A percentile compares a stretch with the other conserved stretches of the same genome.
Conservation (phyloP, 2,329 filamentous ascomycete species). For the Escovopsis sp. region DNA sequence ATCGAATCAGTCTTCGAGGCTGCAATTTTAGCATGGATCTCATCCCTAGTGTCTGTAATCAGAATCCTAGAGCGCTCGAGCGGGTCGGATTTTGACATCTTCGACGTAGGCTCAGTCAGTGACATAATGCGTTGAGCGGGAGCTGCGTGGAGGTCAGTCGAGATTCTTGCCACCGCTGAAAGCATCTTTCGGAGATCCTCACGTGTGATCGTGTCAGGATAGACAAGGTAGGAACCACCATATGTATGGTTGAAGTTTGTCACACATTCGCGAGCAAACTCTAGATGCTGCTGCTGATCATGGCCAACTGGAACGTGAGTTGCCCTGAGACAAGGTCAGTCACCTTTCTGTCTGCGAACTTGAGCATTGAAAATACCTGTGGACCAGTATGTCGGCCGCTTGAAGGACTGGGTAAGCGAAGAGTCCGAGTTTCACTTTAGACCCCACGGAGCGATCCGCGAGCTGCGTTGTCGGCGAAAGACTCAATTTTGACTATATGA, state of each 20-base stretch:
- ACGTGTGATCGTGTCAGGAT: conserved; percentile 61
- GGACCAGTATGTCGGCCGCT: conserved; percentile 83
- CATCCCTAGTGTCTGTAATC: conserved; percentile 53
- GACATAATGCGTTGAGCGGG: conserved; percentile 82
- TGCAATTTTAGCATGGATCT: conserved; percentile 55
- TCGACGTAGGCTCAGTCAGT: conserved; percentile 56
- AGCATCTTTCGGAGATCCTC: conserved; percentile 8
- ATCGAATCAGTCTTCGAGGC: conserved; percentile 61
- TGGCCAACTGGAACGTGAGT: conserved; percentile 96
- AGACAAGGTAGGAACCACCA: conserved; percentile 43
- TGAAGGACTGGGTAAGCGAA: conserved; percentile 95
- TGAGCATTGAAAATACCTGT: conserved; percentile 34
- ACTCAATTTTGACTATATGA: conserved; percentile 39
- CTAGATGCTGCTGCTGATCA: conserved; percentile 85
- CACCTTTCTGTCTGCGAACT: neutral
- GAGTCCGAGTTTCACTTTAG: conserved; percentile 63
- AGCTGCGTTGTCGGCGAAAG: conserved; percentile 42
- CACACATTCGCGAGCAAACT: conserved; percentile 77
- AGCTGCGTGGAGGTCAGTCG: conserved; percentile 27
- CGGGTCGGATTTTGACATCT: conserved; percentile 87
- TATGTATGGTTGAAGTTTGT: conserved; percentile 74
- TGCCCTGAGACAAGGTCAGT: conserved; percentile 32
- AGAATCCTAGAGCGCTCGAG: conserved; percentile 63
- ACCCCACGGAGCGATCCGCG: conserved; percentile 42
- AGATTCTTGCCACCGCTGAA: no score